Conservation (phyloP, 805 yeast species). For the Barnettozyma salicaria region DNA sequence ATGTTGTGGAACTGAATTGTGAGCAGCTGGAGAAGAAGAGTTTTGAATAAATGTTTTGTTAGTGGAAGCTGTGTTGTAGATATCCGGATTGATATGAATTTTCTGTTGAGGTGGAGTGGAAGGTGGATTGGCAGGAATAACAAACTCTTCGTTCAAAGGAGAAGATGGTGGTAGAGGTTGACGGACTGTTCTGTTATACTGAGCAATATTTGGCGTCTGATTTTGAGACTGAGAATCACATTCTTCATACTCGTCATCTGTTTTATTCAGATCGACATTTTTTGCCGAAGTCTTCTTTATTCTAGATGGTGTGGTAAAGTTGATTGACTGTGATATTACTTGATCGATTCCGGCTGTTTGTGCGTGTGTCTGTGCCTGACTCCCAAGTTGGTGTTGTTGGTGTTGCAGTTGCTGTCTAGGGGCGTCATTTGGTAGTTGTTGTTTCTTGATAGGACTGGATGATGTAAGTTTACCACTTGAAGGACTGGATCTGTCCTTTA, state of each 20-base stretch:
- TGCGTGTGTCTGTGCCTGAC: no score
- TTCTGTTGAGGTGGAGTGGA: conserved; percentile 26
- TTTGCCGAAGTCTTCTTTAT: conserved; percentile 19
- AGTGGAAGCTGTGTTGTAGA: conserved; percentile 24
- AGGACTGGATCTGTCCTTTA: conserved; percentile 10
- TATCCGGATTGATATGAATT: conserved; percentile 20
- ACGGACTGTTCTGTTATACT: conserved; percentile 1
- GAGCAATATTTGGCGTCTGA: not conserved
- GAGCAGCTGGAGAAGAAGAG: conserved; percentile 18
- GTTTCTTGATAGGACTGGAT: conserved; percentile 7
- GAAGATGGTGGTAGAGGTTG: conserved; percentile 24
- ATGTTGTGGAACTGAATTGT: conserved; percentile 6
- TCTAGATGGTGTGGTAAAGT: no score
- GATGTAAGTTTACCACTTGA: not conserved
- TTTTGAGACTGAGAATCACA: not conserved
- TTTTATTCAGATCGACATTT: conserved; percentile 19
- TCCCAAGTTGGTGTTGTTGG: conserved; percentile 4
- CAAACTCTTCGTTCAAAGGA: conserved; percentile 20
- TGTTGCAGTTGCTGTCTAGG: not conserved
- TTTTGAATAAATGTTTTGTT: conserved; percentile 23
- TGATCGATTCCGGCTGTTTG: no score
- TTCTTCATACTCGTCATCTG: conserved; percentile 20
- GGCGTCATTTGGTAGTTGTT: not conserved
- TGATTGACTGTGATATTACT: no score
- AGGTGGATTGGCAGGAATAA: conserved; percentile 19